These are phyloP conservation scores for Phytophthora hybrid DNA, from an alignment of 352 stramenopile species.

Conservation along the genomic window DNA sequence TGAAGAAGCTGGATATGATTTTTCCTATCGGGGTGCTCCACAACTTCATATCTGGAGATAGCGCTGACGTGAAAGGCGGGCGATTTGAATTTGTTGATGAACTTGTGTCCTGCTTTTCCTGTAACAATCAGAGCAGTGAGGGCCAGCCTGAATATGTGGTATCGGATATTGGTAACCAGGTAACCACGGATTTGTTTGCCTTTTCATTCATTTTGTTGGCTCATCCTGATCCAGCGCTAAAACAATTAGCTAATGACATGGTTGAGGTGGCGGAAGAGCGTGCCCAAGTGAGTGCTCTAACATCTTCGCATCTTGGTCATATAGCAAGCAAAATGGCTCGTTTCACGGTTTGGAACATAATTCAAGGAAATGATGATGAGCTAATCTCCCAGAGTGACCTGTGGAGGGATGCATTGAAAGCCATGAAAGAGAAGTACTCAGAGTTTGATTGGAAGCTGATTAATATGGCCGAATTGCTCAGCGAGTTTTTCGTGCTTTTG, in stretches of 20 bases:
- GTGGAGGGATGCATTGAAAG: slow-evolving; percentile 59
- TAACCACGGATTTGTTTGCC: slow-evolving; percentile 78
- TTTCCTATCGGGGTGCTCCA: slow-evolving; percentile 57
- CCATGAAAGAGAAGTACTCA: slow-evolving; percentile 74
- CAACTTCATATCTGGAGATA: slow-evolving; percentile 42
- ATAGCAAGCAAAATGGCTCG: slow-evolving; percentile 72
- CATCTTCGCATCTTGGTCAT: slow-evolving; percentile 65
- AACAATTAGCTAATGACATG: slow-evolving; percentile 54
- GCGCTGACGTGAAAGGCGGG: background rate
- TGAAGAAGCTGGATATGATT: slow-evolving; percentile 60
- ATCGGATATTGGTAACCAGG: slow-evolving; percentile 52
- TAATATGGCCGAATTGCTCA: slow-evolving; percentile 69
- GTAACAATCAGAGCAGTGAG: background rate
- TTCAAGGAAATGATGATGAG: slow-evolving; percentile 36
- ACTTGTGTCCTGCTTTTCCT: slow-evolving; percentile 36
- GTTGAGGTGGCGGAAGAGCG: slow-evolving; percentile 57
- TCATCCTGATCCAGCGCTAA: slow-evolving; percentile 38
- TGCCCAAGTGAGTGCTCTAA: slow-evolving; percentile 48
- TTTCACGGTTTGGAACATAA: slow-evolving; percentile 70
- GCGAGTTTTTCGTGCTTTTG: slow-evolving; percentile 69
- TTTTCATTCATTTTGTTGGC: slow-evolving; percentile 65
- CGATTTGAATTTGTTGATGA: slow-evolving; percentile 54
- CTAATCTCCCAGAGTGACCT: slow-evolving; percentile 38
- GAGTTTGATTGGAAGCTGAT: slow-evolving; percentile 71
- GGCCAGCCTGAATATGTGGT: slow-evolving; percentile 7